Evolutionary conservation across 1,139 yeast genomes (phyloP).

Genomic region (Blastobotrys persicus): DNA sequence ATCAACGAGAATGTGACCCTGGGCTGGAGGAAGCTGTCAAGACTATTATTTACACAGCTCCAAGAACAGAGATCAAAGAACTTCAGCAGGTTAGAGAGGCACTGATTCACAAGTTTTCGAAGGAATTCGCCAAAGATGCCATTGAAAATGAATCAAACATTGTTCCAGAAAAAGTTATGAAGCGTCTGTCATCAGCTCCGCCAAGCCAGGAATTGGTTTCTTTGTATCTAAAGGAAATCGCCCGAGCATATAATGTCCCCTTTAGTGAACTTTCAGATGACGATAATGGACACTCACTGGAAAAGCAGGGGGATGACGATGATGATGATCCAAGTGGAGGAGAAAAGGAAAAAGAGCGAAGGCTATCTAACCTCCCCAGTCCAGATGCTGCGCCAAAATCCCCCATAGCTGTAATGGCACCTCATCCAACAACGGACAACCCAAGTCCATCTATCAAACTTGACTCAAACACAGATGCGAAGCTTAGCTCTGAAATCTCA

Average conservation of each 20-base stretch:
- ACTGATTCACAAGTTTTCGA: slow-evolving; percentile 61
- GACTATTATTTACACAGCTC: slow-evolving; percentile 67
- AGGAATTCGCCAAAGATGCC: slow-evolving; percentile 60
- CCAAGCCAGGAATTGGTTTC: slow-evolving; percentile 66
- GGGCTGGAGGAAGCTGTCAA: slow-evolving; percentile 73
- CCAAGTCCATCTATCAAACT: slow-evolving; percentile 38
- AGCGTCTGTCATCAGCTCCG: slow-evolving; percentile 63
- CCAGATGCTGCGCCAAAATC: slow-evolving; percentile 36
- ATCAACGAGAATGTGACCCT: slow-evolving; percentile 53
- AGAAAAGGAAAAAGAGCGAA: slow-evolving; percentile 22
- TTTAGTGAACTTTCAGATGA: slow-evolving; percentile 46
- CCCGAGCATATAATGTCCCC: slow-evolving; percentile 74
- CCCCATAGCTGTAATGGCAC: slow-evolving; percentile 48
- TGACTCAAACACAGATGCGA: slow-evolving; percentile 23
- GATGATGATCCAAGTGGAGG: slow-evolving; percentile 30
- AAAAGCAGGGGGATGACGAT: slow-evolving; percentile 33
- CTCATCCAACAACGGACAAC: slow-evolving; percentile 48
- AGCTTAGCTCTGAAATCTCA: slow-evolving; percentile 15
- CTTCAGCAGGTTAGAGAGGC: slow-evolving; percentile 59
- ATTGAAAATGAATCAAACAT: slow-evolving; percentile 53
- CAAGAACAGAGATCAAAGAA: slow-evolving; percentile 76
- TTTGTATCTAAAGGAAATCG: slow-evolving; percentile 75
- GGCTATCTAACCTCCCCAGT: slow-evolving; percentile 25
- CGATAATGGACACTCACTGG: slow-evolving; percentile 27
- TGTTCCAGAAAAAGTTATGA: slow-evolving; percentile 64